phyloP scores from a whole-genome alignment of 2,329 filamentous ascomycete genomes.

The Septoria linicola region DNA sequence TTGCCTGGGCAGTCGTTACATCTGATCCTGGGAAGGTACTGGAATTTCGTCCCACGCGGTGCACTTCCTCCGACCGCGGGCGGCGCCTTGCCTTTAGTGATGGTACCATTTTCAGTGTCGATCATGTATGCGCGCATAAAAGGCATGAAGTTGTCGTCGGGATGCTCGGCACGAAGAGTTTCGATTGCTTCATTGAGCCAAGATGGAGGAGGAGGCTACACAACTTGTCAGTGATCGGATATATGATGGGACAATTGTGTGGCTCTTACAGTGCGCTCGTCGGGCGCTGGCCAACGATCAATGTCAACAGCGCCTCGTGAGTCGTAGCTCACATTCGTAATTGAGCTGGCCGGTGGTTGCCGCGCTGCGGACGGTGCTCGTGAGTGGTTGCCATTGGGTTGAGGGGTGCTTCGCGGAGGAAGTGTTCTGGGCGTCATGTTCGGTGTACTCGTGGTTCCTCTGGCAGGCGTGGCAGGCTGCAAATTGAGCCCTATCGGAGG shows the following conservation, averaged over 20 bases:
- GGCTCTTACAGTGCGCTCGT: constrained; percentile 61
- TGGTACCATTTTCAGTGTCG: constrained; percentile 67
- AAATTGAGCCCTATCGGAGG: constrained; percentile 23
- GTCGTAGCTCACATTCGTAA: constrained; percentile 32
- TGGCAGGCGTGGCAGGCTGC: constrained; percentile 25
- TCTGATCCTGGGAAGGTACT: constrained; percentile 83
- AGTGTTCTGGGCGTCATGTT: constrained; percentile 30
- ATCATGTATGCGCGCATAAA: constrained; percentile 85
- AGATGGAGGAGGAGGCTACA: constrained; percentile 75
- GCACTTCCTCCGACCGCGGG: constrained; percentile 48
- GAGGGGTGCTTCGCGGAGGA: constrained; percentile 30
- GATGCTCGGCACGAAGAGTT: constrained; percentile 67
- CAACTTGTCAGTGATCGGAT: neutral
- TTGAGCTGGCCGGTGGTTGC: constrained; percentile 7
- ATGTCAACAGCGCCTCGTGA: constrained; percentile 64
- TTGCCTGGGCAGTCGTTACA: constrained; percentile 93
- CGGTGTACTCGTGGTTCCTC: constrained; percentile 29
- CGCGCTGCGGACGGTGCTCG: constrained; percentile 24
- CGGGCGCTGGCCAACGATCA: constrained; percentile 58
- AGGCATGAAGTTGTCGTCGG: constrained; percentile 80
- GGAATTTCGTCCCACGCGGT: constrained; percentile 68
- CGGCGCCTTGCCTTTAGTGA: constrained; percentile 50
- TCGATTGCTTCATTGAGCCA: constrained; percentile 79
- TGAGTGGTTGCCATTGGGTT: constrained; percentile 32
- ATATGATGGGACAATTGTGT: too few relatives aligned